Evolutionary conservation across 306 rosid genomes (phyloP).

Genomic region (Malus asiatica): DNA sequence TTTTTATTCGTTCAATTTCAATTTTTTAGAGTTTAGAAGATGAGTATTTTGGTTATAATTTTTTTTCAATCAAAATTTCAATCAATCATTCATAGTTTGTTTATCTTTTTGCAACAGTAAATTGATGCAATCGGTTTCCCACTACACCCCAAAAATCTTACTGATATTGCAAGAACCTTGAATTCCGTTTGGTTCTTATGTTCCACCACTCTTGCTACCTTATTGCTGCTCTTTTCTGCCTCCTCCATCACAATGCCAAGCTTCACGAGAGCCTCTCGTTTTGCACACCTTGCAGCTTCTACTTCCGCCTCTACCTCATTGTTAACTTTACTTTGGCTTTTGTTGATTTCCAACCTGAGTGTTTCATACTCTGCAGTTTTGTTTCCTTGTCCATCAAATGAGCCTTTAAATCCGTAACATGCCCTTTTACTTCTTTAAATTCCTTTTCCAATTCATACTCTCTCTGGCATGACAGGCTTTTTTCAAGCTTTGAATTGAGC

Average conservation of each 20-base stretch:
- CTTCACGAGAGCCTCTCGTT: conserved; percentile 54
- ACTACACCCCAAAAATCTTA: too few relatives aligned
- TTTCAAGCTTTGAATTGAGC: conserved; percentile 46
- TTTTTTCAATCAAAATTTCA: too few relatives aligned
- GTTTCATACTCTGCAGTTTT: conserved; percentile 56
- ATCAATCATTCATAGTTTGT: too few relatives aligned
- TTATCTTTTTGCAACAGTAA: too few relatives aligned
- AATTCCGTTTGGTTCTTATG: conserved; percentile 11
- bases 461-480: conserved; percentile 31
- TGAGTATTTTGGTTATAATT: too few relatives aligned
- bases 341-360: conserved; percentile 53
- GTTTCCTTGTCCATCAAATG: conserved; percentile 81
- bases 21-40: too few relatives aligned
- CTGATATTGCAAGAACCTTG: too few relatives aligned
- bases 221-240: conserved; percentile 55
- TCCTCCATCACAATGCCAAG: conserved; percentile 75
- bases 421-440: conserved; percentile 46
- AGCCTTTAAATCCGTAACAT: conserved; percentile 44
- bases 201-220: conserved; percentile 60
- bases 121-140: too few relatives aligned
- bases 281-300: conserved; percentile 48
- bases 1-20: too few relatives aligned
- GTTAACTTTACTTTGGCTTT: conserved; percentile 31
- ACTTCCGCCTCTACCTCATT: conserved; percentile 42
- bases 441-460: conserved; percentile 46